Base-by-base conservation (phyloP, 148 eudicot species). In the Arbutus unedo region DNA sequence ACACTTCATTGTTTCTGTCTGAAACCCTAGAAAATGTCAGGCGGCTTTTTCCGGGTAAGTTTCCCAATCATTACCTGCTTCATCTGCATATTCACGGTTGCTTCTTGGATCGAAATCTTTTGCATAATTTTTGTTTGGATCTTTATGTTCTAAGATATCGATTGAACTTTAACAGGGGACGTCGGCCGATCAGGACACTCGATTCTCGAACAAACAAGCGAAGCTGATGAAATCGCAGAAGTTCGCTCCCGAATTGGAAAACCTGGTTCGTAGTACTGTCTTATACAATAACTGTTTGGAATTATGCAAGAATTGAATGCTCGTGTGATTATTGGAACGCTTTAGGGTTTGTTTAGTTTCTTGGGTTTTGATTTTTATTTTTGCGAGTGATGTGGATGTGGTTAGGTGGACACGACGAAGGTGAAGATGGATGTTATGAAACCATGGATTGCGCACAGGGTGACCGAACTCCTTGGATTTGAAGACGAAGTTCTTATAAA, bases 21-120 rank as follows among this genome's bases (percentile, higher is more conserved):
- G 79, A 89, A 96, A 91, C 97, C 97, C 98, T 96, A 96, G 91
- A 88, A 91, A 82, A 96, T 96, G 99, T 96, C 99, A 56, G 99
- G 99, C 85, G 99, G 99, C 3, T 96, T 96, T 82, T 96, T 96
- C 87, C 91, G 99, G 91, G 99, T 94, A 90, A 86, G 13, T 4
- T 54, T 78, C 55, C 49, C 16, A 6, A 0, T 25, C 1, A 25
- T 53, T 2, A 14, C 2, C 13, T 0, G 4, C 11, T 44, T 21
- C 51, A 48, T 18, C 47, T 77, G 1, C 38, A 8, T 2, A 31
- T 41, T 0, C 47, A 9, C 21, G 67, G 49, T 71, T 60, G 2
- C 18, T 76, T 56, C 38, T 76, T 62, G 19, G 51, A 54, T 82
- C 45, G 47, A 3, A 53, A 4, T 13, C 60, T 18, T 8, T 72